Base-by-base conservation (phyloP, 768 basidiomycete genomes). In the Agrocybe chaxingu region DNA sequence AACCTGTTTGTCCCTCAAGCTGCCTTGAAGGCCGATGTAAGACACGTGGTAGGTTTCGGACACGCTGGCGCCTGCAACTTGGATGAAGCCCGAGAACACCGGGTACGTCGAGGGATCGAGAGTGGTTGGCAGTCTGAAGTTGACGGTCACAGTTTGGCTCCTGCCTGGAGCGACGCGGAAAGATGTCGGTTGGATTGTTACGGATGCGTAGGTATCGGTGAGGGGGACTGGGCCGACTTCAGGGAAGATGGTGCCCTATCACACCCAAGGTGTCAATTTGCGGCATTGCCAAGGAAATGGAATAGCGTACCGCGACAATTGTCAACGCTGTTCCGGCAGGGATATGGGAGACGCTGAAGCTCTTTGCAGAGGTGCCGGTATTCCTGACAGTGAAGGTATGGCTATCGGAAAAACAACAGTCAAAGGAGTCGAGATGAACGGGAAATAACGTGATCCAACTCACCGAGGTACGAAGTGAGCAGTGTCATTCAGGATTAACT, bases 401-500 rank as follows among this genome's bases (percentile, higher is more conserved):
- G 10, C 78, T 78, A 51, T 2, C 46, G 34, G 24, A 8, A 13
- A 42, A 16, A 16, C 16, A 16, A 16, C 16, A 16, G 16, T 16
- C 16, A 8, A 7, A 13, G 35, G 18, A 10, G 42, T 53, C 10
- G 47, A 30, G 6, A 30, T 16, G 5, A 24, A 2, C 12, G 33
- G 35, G 32, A 12, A 67, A 52, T 9, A 54, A 33, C 43, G 12
- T 34, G 11, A 8, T 24, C 24, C 24, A 8, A 67, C 75, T 55
- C 58, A 78, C 77, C 54, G 42, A 24, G 63, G 57, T 40, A 67
- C 60, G 61, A 80, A 79, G 56, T 82, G 70, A 4, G 77, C 72
- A 3, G 84, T 85, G 59, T 86, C 84, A 56, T 88, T 87, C 24
- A 85, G 65, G 37, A 79, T 57, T 11, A 87, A 67, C 60, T 84